Conservation (phyloP, 345 rosid species). For the Conringia planisiliqua region DNA sequence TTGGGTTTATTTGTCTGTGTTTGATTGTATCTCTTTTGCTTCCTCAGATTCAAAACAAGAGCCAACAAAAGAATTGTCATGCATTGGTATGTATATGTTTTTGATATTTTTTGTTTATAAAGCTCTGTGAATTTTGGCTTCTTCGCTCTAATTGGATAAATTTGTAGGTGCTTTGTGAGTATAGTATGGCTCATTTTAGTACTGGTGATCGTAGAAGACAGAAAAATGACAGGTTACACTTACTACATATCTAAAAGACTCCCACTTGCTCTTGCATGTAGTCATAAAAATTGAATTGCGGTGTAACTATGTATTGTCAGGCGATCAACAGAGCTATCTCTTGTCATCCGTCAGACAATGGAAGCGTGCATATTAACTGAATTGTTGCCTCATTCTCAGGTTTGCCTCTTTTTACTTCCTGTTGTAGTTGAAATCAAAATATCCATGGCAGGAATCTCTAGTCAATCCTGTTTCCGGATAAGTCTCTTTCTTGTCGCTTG, state of each 20-base stretch:
- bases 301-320: conserved; percentile 36
- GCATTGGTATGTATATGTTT: conserved; percentile 54
- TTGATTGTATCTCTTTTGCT: not conserved
- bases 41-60: conserved; percentile 69
- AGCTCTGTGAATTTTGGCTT: not conserved
- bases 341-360: conserved; percentile 92
- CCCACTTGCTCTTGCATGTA: not conserved
- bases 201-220: conserved; percentile 92
- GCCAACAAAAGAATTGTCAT: conserved; percentile 63
- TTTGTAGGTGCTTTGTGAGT: conserved; percentile 77
- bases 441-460: not conserved
- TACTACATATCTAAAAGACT: not conserved
- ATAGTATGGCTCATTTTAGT: conserved; percentile 95
- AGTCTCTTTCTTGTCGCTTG: not conserved
- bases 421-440: not conserved
- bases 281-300: not conserved
- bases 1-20: not conserved
- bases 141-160: not conserved
- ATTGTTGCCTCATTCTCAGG: conserved; percentile 94
- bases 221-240: conserved; percentile 68
- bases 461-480: not conserved
- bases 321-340: conserved; percentile 94
- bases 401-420: conserved; percentile 9
- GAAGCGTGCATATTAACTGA: conserved; percentile 86
- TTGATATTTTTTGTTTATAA: not conserved